Base-by-base conservation (phyloP, 164 flowering plant genomes). In the Berberis vulgaris region DNA sequence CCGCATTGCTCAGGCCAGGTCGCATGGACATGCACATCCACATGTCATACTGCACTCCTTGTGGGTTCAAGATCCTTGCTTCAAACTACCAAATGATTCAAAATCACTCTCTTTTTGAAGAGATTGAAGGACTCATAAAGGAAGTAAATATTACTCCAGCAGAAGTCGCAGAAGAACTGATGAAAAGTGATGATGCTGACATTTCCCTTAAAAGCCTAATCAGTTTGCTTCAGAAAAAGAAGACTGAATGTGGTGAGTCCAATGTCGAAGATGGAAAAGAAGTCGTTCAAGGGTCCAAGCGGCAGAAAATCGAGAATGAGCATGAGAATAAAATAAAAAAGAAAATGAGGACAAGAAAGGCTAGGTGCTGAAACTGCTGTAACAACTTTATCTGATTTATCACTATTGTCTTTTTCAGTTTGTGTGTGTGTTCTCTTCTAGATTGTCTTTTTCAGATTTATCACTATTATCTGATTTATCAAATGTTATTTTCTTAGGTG, bases 131-230 rank as follows among this genome's bases (percentile, higher is more conserved):
- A 3, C n/a, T 77, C 57, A 62, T 83, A 11, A 50, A 64, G 52
- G 53, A 42, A 0, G 61, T 69, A 4, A 52, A 74, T 13, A 74
- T 72, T 1, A 82, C 83, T 6, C 92, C 92, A 0, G 96, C 90
- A 42, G 75, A 88, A 66, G 76, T 88, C 13, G 85, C 85, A 1
- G 87, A 77, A 57, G 77, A 84, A 64, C 61, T 88, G 10, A 76
- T 86, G 86, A 86, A 74, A 71, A 74, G 64, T 41, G 85, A 82
- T 2, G 78, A 80, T 43, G 72, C 73, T 12, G 86, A 80, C 12
- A 57, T 61, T 9, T 78, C 74, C 0, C 79, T 85, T 6, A 49
- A 55, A 55, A 74, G 74, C 41, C 67, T 86, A 3, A 56, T 78
- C 7, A 61, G 75, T 41, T 66, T 78, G 45, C 76, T 88, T 13